Evolutionary conservation across 805 yeast genomes (phyloP), one percentile per base, ranked within the genome.

Genomic region (Barnettozyma pratensis): DNA sequence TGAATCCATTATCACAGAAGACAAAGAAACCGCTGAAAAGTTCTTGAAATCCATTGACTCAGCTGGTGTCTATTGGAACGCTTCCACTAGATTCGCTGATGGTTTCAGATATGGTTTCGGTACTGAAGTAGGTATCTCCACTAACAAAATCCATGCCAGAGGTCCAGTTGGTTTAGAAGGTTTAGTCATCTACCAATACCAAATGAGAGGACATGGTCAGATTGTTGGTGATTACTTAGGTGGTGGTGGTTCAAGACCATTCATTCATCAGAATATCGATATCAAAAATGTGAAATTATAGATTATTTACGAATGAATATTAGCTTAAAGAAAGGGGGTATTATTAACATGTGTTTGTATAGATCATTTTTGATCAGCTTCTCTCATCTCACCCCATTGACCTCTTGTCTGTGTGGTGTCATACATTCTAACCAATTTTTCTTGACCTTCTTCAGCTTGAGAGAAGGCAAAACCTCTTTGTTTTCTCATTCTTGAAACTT

Each of bases 101-200:
- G 99, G 99, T 4, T 94, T 88, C 76, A 79, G 99, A 65, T 94
- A 92, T 63, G 99, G 99, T 0, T 94, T 95, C 64, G 99, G 99
- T 46, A 85, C 99, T 6, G 99, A 94, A 67, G 99, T 94, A 14
- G 99, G 99, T 35, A 92, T 94, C 51, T 85, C 96, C 43, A 94
- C 99, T 41, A 91, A 92, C 64, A 94, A 94, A 67, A 89, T 94
- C 53, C 99, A 94, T 65, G 96, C 99, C 8, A 79, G 99, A 61
- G 99, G 99, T 2, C 99, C 99, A 12, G 98, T 94, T 34, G 99
- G 99, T 3, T 75, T 94, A 32, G 99, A 94, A 64, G 99, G 99
- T 2, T 75, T 94, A 56, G 96, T 92, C 64, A 87, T 95, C 58
- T 94, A 94, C 67, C 98, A 94, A 68, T 94, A 94, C 65, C 94